These are phyloP conservation scores for Mycosarcoma mackinlayi DNA, from an alignment of 1,284 basidiomycete genomes.

Conservation along the genomic window DNA sequence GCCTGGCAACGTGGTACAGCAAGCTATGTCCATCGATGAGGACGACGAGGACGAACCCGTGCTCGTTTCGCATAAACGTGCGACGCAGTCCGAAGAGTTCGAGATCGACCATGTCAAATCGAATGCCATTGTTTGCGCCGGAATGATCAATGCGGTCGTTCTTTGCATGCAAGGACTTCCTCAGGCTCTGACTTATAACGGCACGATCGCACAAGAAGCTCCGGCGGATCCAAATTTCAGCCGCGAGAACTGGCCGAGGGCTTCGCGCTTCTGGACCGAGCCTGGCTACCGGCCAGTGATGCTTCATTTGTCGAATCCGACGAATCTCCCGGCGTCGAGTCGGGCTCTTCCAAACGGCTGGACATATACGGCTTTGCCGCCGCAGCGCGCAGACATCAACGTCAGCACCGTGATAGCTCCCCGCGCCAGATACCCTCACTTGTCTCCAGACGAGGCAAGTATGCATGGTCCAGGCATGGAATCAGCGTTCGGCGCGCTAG, in stretches of 20 bases:
- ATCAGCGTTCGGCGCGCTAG: conserved; percentile 47
- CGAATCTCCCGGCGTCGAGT: conserved; percentile 5
- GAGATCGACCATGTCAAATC: conserved; percentile 43
- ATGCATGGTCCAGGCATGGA: conserved; percentile 1
- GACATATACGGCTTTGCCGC: conserved; percentile 14
- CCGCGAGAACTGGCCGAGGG: conserved; percentile 40
- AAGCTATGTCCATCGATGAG: conserved; percentile 12
- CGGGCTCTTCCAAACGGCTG: conserved; percentile 30
- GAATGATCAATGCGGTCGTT: conserved; percentile 56
- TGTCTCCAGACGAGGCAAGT: conserved; percentile 24
- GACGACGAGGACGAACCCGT: conserved; percentile 60
- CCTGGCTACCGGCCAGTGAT: conserved; percentile 57
- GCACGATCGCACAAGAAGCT: conserved; percentile 28
- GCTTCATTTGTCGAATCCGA: conserved; percentile 31
- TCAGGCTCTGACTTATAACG: conserved; percentile 32
- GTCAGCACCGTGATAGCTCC: conserved; percentile 48
- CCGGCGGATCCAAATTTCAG: conserved; percentile 39
- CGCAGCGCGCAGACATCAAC: conserved; percentile 37
- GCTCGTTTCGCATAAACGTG: conserved; percentile 38
- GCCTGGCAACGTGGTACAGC: neutral
- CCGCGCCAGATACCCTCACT: conserved; percentile 11
- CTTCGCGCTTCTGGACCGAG: conserved; percentile 54
- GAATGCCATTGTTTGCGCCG: conserved; percentile 60
- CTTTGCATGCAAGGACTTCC: conserved; percentile 61
- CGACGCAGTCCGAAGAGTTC: conserved; percentile 24